Percentiles rank a stretch among this genome's conserved stretches.
Conservation (phyloP, 2,329 filamentous ascomycete genomes). For the Penicillium decumbens region DNA sequence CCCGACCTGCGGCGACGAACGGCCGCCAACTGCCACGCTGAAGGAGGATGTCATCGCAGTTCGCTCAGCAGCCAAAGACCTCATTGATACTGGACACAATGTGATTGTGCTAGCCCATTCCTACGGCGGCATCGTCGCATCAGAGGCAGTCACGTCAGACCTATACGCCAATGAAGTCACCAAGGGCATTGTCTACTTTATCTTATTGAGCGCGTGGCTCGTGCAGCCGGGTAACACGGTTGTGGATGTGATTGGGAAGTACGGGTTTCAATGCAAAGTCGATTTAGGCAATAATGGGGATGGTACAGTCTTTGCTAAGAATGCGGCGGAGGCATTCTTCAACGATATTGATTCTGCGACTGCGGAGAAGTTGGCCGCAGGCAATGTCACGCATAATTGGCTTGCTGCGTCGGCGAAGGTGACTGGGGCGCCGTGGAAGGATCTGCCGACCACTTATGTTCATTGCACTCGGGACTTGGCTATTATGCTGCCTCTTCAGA, state of each 20-base stretch:
- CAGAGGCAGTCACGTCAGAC: slow-evolving; percentile 2
- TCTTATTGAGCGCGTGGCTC: slow-evolving; percentile 5
- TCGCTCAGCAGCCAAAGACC: slow-evolving; percentile 3
- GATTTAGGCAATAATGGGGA: slow-evolving; percentile 3
- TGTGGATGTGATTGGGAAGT: background rate
- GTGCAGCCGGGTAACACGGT: background rate
- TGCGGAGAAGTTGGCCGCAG: background rate
- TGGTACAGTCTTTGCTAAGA: slow-evolving; percentile 4
- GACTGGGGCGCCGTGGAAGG: slow-evolving; percentile 3
- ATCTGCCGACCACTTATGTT: slow-evolving; percentile 7
- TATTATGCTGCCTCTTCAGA: slow-evolving; percentile 3
- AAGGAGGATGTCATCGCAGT: slow-evolving; percentile 1
- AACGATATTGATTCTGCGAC: slow-evolving; percentile 3
- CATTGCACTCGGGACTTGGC: slow-evolving; percentile 2
- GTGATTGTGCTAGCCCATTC: slow-evolving; percentile 9
- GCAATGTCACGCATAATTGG: slow-evolving; percentile 6
- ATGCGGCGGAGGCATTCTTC: slow-evolving; percentile 8
- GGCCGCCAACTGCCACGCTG: slow-evolving; percentile 1
- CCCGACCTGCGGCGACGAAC: slow-evolving; percentile 4
- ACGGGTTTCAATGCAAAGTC: slow-evolving; percentile 4
- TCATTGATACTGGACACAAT: slow-evolving; percentile 1
- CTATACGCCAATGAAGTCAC: slow-evolving; percentile 1
- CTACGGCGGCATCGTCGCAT: slow-evolving; percentile 8
- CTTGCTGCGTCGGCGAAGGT: slow-evolving; percentile 1
- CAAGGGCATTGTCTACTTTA: slow-evolving; percentile 3